Conservation (phyloP, 108 stramenopile species). For the Schizochytrium sp. region DNA sequence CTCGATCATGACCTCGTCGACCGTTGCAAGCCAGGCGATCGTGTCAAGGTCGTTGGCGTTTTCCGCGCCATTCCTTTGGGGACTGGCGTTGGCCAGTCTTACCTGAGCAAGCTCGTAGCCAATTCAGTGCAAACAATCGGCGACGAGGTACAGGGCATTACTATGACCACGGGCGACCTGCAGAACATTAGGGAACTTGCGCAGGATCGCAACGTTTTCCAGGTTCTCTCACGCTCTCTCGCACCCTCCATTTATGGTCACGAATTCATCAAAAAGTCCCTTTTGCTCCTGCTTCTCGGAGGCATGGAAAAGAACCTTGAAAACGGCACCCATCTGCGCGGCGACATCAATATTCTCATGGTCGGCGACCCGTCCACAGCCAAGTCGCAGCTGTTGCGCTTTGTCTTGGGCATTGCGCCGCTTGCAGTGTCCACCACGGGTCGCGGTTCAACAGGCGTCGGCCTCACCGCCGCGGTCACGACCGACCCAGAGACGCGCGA, state of each 20-base stretch:
- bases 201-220: constrained; percentile 64
- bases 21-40: constrained; percentile 90
- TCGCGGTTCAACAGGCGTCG: constrained; percentile 94
- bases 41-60: constrained; percentile 77
- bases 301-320: constrained; percentile 90
- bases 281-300: constrained; percentile 78
- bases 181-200: constrained; percentile 66
- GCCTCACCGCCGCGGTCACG: constrained; percentile 96
- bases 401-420: constrained; percentile 87
- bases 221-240: constrained; percentile 65
- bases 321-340: constrained; percentile 93
- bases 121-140: constrained; percentile 85
- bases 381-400: constrained; percentile 89
- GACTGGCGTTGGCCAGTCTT: constrained; percentile 36
- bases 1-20: constrained; percentile 87
- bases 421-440: constrained; percentile 87
- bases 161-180: constrained; percentile 66
- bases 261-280: constrained; percentile 85
- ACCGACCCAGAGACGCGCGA: constrained; percentile 94
- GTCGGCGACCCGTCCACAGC: constrained; percentile 99
- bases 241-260: constrained; percentile 97
- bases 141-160: constrained; percentile 66
- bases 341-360: constrained; percentile 98
- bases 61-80: constrained; percentile 62
- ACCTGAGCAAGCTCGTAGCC: constrained; percentile 85